Conservation (phyloP, 768 basidiomycete genomes). For the Chalciporus sphaerocephalus region DNA sequence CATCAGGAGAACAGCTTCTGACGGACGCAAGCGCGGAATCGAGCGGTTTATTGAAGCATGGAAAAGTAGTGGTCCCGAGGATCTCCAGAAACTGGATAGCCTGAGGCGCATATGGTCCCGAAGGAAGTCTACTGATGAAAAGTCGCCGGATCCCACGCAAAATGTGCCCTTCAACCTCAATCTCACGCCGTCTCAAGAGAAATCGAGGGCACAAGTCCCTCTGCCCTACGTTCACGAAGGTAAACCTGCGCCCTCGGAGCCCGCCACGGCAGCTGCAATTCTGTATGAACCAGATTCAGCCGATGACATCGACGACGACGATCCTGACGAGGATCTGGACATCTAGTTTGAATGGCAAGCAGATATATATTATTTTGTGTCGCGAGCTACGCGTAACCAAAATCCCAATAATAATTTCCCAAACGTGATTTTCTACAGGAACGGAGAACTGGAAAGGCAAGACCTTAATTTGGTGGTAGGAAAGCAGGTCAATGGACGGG, state of each 20-base stretch:
- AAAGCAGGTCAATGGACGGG: neutral
- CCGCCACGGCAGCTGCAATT: slow-evolving; percentile 45
- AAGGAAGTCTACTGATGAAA: slow-evolving; percentile 30
- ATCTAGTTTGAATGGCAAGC: slow-evolving; percentile 40
- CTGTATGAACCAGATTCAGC: slow-evolving; percentile 91
- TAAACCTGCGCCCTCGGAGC: slow-evolving; percentile 20
- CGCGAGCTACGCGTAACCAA: neutral
- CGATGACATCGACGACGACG: slow-evolving; percentile 93
- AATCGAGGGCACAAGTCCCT: slow-evolving; percentile 75
- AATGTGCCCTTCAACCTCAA: slow-evolving; percentile 84
- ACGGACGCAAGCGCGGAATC: slow-evolving; percentile 48
- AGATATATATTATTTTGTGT: neutral
- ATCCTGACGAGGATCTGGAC: slow-evolving; percentile 93
- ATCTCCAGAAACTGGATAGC: slow-evolving; percentile 47
- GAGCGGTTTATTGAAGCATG: slow-evolving; percentile 67
- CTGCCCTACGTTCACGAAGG: slow-evolving; percentile 90
- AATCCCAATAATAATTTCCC: neutral
- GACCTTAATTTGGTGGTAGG: slow-evolving; percentile 40
- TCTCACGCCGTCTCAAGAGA: slow-evolving; percentile 78
- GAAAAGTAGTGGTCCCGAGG: slow-evolving; percentile 41
- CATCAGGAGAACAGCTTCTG: slow-evolving; percentile 40
- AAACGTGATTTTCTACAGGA: slow-evolving; percentile 8
- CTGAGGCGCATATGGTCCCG: slow-evolving; percentile 45
- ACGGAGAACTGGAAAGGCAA: slow-evolving; percentile 44
- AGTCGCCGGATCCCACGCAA: slow-evolving; percentile 56